These are phyloP conservation scores for Thyridium curvatum DNA, from an alignment of 2,329 filamentous ascomycete genomes.

Conservation along the genomic window DNA sequence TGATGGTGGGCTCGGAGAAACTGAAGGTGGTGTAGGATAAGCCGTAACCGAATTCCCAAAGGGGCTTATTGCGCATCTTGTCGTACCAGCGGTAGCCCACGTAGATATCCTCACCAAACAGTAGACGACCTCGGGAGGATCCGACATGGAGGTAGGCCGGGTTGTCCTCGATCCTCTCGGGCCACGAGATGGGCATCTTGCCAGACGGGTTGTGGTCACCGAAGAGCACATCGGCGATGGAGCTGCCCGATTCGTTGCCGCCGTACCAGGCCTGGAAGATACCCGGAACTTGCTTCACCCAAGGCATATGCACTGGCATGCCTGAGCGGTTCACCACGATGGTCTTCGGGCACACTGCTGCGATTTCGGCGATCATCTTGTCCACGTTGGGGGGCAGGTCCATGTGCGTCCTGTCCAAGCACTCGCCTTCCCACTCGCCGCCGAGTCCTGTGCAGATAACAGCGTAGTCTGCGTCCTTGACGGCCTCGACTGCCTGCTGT, in stretches of 20 bases:
- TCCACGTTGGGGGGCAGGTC: slow-evolving; percentile 9
- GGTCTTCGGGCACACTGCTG: too few relatives aligned
- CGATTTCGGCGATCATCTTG: too few relatives aligned
- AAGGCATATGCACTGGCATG: slow-evolving; percentile 48
- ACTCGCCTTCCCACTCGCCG: slow-evolving; percentile 18
- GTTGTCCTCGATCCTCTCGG: slow-evolving; percentile 61
- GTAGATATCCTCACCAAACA: slow-evolving; percentile 78
- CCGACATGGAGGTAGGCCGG: slow-evolving; percentile 72
- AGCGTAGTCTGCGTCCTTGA: slow-evolving; percentile 50
- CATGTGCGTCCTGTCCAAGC: slow-evolving; percentile 12
- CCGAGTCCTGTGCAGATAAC: slow-evolving; percentile 56
- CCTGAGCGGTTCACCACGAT: slow-evolving; percentile 54
- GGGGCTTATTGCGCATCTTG: slow-evolving; percentile 53
- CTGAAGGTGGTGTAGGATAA: slow-evolving; percentile 69
- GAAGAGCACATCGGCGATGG: slow-evolving; percentile 56
- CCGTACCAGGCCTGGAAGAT: slow-evolving; percentile 59
- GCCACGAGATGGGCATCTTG: slow-evolving; percentile 70
- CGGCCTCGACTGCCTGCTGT: slow-evolving; percentile 17
- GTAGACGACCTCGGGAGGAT: slow-evolving; percentile 53
- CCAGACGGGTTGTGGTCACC: slow-evolving; percentile 57
- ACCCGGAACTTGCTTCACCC: slow-evolving; percentile 38
- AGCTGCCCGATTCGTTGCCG: slow-evolving; percentile 60
- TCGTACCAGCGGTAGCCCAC: slow-evolving; percentile 80
- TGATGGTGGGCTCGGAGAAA: slow-evolving; percentile 20
- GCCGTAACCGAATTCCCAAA: slow-evolving; percentile 76